phyloP scores from a whole-genome alignment of 2,329 filamentous ascomycete species.

The Pestalotiopsis sp. region DNA sequence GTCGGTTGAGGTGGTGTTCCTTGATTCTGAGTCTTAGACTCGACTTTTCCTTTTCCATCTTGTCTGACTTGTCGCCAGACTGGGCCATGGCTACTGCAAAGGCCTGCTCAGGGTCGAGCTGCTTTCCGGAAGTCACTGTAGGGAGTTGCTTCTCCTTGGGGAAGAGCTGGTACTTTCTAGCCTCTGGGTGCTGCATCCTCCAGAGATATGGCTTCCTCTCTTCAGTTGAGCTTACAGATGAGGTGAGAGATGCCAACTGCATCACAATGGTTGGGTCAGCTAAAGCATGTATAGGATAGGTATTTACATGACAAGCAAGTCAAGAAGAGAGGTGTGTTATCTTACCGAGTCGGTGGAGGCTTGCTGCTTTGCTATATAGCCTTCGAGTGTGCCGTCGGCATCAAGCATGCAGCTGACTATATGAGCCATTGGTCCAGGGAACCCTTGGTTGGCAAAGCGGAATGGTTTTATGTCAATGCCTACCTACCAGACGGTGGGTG shows the following conservation, averaged over 20 bases:
- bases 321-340: conserved; percentile 13
- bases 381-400: conserved; percentile 44
- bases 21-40: conserved; percentile 56
- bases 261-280: conserved; percentile 23
- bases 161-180: conserved; percentile 64
- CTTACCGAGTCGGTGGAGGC: conserved; percentile 48
- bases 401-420: conserved; percentile 62
- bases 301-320: conserved; percentile 20
- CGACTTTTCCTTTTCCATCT: conserved; percentile 41
- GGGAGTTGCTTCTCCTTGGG: conserved; percentile 53
- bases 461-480: conserved; percentile 5
- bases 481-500: conserved; percentile 29
- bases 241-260: conserved; percentile 31
- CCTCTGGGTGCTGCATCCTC: conserved; percentile 61
- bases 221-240: conserved; percentile 32
- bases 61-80: conserved; percentile 42
- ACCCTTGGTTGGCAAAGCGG: conserved; percentile 19
- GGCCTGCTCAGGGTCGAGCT: conserved; percentile 53
- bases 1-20: conserved; percentile 57
- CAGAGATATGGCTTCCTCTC: conserved; percentile 55
- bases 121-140: conserved; percentile 43
- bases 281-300: conserved; percentile 21
- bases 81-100: conserved; percentile 42
- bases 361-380: conserved; percentile 55
- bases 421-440: conserved; percentile 54